Base-by-base conservation (phyloP, 2,329 filamentous ascomycete species). In the Paecilomyces sp. region DNA sequence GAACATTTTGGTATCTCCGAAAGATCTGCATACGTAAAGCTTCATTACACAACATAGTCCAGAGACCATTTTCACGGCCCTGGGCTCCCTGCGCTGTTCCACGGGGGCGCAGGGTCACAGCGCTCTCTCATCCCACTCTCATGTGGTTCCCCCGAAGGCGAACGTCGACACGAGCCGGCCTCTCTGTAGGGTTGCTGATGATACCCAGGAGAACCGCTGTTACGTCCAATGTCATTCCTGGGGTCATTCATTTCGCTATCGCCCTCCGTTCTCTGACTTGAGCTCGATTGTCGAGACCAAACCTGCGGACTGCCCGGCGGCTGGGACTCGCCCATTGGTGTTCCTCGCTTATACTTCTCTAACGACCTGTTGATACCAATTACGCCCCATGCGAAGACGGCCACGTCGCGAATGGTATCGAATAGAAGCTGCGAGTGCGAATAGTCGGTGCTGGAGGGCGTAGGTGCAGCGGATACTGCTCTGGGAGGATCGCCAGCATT, bases 341-440 rank as follows among this genome's bases (percentile, higher is more conserved):
- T 79, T 2, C 89, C 88, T 3, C 79, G 80, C 54, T 84, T 80
- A 67, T 88, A 88, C 2, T 83, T 80, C 15, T 86, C 85, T 58
- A 93, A 76, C 50, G 85, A 87, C 13, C 88, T 88, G 71, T 94
- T 93, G 77, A 92, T 92, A 24, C 90, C 90, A 25, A 87, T 85
- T 11, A 93, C 76, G 1, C 87, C 88, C 90, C 90, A 95, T 9
- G 90, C 90, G 70, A 95, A 94, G n/a, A 94, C 88, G 1, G 89
- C 90, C 55, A 92, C 88, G 58, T 94, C 90, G 59, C 89, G 86
- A 64, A 95, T 95, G 2, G 88, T 88, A 58, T 83, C 82, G 88
- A 94, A 91, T 67, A 94, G 85, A 81, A 54, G 81, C 70, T 18
- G 82, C 78, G 41, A 85, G 84, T n/a, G 83, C 83, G 63, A 80